Evolutionary conservation across 139 green algal genomes (phyloP), one percentile per base, ranked within the genome.

Genomic region (Parachlorella kessleri): DNA sequence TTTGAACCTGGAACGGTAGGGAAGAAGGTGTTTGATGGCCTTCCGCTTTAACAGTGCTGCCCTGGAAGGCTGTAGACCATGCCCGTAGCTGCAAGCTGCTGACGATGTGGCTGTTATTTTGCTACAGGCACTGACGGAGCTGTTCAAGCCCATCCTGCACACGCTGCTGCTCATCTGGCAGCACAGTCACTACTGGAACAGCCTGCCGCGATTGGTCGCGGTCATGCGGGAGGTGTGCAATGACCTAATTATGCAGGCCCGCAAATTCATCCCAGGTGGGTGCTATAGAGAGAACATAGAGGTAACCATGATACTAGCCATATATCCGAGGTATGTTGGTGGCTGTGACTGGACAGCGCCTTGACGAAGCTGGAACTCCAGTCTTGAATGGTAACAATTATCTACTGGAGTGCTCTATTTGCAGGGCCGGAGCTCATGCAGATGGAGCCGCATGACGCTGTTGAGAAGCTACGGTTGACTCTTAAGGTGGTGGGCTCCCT

Each of bases 131-230:
- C 69, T 91, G 67, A 66, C 86, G 39, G 88, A 90, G 70, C 80
- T 96, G 39, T 97, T 97, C 86, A 93, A 92, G 81, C 94, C 94
- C 14, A 85, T 97, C 70, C 89, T 97, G 75, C 94, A 98, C 88
- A 91, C 79, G 26, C 79, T 97, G 55, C 88, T 97, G 86, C 90
- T 98, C 35, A 94, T 98, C 55, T 98, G 94, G 94, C 95, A 94
- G 86, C 87, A 97, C 84, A 92, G 83, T 71, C 84, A 83, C 38
- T 88, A 92, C 83, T 97, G 96, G 89, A 95, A 93, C 84, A 94
- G 83, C 30, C 84, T 88, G 33, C 84, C 83, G 26, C 89, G 93
- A 39, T 87, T 97, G 65, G 93, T 96, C 9, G 92, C 94, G 26
- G 84, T 98, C 28, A 86, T 98, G 81, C 88, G 90, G 6, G 89